These are phyloP conservation scores for Phyllosticta citrichinensis DNA, from an alignment of 2,329 filamentous ascomycete species.

Conservation along the genomic window DNA sequence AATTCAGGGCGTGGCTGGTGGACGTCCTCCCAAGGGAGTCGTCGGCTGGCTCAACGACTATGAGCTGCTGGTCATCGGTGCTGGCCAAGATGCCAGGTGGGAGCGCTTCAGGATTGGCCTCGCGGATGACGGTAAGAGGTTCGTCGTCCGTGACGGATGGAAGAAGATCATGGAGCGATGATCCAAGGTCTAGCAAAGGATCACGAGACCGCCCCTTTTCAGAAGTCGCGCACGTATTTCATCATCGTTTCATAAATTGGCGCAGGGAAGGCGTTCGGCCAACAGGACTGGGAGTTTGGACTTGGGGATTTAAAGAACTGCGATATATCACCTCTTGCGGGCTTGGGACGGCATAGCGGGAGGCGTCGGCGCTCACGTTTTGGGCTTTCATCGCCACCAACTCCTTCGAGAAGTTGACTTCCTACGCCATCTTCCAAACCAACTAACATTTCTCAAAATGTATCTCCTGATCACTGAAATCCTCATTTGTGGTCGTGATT, in stretches of 20 bases:
- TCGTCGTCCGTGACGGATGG: conserved; percentile 67
- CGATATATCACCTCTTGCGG: not conserved
- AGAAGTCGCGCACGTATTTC: not conserved
- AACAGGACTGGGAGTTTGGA: not conserved
- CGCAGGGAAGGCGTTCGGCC: not conserved
- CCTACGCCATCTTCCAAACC: not conserved
- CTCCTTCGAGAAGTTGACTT: not conserved
- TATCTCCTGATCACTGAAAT: too few species aligned
- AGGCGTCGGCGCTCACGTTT: not conserved
- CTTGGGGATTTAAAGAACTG: not conserved
- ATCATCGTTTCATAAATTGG: not conserved
- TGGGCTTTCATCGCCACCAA: not conserved
- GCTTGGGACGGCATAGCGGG: not conserved
- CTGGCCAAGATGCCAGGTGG: conserved; percentile 73
- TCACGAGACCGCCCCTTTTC: not conserved
- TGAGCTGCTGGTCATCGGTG: conserved; percentile 65
- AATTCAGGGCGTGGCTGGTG: conserved; percentile 43
- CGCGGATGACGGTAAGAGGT: conserved; percentile 55
- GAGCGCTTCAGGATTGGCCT: conserved; percentile 73
- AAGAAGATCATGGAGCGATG: conserved; percentile 39
- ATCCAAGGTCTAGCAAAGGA: not conserved
- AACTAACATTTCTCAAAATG: not conserved
- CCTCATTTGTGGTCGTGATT: too few species aligned
- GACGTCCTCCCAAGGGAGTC: conserved; percentile 65
- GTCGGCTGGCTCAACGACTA: conserved; percentile 75